Evolutionary conservation across 257 asterid species (phyloP).

Genomic region (Nyctanthes arbortristis): DNA sequence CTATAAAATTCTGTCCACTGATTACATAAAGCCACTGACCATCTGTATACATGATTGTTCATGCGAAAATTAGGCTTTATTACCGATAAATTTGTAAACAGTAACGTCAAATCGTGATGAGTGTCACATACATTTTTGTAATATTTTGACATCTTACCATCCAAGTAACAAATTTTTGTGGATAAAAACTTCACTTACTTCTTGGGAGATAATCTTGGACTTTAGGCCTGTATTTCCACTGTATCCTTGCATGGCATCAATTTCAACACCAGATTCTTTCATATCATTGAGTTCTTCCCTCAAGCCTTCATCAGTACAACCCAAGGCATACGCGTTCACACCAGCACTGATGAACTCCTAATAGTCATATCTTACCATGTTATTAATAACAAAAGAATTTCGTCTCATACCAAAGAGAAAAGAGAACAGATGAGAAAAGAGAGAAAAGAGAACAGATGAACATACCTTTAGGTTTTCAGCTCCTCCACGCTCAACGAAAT

Average conservation of each 20-base stretch:
- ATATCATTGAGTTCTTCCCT: conserved; percentile 71
- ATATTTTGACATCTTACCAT: not conserved
- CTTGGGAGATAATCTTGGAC: conserved; percentile 63
- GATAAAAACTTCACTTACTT: conserved; percentile 41
- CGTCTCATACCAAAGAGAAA: not conserved
- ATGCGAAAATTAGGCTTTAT: conserved; percentile 3
- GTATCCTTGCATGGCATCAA: conserved; percentile 68
- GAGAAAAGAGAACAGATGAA: conserved; percentile 22
- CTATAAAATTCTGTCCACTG: not conserved
- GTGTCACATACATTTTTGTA: not conserved
- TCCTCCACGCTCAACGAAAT: conserved; percentile 90
- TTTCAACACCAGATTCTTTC: conserved; percentile 82
- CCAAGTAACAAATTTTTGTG: not conserved
- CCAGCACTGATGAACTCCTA: conserved; percentile 97
- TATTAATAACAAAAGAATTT: conserved; percentile 12
- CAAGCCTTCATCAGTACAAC: conserved; percentile 84
- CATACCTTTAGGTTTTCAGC: conserved; percentile 94
- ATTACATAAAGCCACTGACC: not conserved
- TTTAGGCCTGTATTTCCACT: conserved; percentile 71
- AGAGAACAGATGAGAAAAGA: conserved; percentile 7
- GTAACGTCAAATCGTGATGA: not conserved
- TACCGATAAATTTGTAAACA: not conserved
- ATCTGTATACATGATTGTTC: not conserved
- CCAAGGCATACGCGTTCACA: conserved; percentile 89
- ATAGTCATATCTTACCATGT: conserved; percentile 24